A percentile compares a stretch with the other conserved stretches of the same genome.
phyloP scores from a whole-genome alignment of 768 basidiomycete genomes.

The Amanita fuliginea region DNA sequence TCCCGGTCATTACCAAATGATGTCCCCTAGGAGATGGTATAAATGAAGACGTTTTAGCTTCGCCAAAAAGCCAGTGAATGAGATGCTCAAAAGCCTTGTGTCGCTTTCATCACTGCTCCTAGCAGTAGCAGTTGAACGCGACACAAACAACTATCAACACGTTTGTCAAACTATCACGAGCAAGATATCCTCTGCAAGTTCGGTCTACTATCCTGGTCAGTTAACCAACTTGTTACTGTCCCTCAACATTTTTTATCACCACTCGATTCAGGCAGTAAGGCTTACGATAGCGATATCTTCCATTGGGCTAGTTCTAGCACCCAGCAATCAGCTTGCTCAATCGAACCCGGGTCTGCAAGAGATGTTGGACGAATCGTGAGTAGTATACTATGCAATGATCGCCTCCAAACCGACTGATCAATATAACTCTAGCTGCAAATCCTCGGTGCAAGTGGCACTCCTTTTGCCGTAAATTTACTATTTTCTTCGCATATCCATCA shows the following conservation, averaged over 20 bases:
- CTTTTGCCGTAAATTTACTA: not conserved
- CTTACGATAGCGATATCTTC: not conserved
- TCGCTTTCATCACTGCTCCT: too few relatives aligned
- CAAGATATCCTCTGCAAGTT: not conserved
- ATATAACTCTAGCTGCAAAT: not conserved
- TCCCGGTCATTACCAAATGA: too few relatives aligned
- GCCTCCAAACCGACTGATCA: not conserved
- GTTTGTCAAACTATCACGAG: not conserved
- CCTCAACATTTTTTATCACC: too few relatives aligned
- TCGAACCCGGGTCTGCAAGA: constrained; percentile 4
- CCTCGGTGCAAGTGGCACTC: not conserved
- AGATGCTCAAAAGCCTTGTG: too few relatives aligned
- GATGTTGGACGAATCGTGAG: constrained; percentile 4
- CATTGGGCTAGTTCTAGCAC: constrained; percentile 3
- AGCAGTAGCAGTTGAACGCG: not conserved
- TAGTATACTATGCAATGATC: not conserved
- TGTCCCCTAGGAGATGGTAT: too few relatives aligned
- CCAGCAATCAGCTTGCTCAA: not conserved
- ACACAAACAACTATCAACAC: not conserved
- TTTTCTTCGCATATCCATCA: not conserved
- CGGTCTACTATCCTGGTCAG: not conserved
- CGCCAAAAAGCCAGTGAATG: too few relatives aligned
- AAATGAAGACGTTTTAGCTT: too few relatives aligned
- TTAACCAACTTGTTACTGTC: not conserved
- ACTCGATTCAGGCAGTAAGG: not conserved